Base-by-base conservation (phyloP, 2,329 filamentous ascomycete genomes). In the Penicillium sclerotiorum region DNA sequence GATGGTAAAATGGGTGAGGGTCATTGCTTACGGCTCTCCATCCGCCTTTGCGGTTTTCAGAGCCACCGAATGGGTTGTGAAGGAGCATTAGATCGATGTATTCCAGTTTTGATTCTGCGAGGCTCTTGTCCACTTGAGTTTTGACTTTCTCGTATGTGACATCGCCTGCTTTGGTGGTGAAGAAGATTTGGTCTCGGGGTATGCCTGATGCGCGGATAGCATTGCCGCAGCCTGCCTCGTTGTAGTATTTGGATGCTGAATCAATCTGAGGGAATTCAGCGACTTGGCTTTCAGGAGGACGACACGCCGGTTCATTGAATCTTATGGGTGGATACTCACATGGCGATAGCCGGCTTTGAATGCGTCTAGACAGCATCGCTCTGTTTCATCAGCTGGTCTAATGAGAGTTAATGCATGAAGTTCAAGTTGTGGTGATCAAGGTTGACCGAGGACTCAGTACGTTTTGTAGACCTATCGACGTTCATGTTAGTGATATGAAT, bases 41-140 rank as follows among this genome's bases (percentile, higher is more conserved):
- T 65, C 85, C 88, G 35, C 86, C 83, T 51, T 86, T 65, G 8
- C 88, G 76, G 4, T 82, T 83, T 55, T 79, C 70, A 56, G 76
- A 82, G 1, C 88, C 88, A 4, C 89, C 88, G 57, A 88, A 88
- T 0, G 89, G 89, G 44, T 82, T 86, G 65, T 93, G 89, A 45
- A 92, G 74, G 18, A 93, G 73, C 67, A 91, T 56, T 8, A 93
- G 68, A 62, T 92, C 88, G 49, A 92, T 81, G 66, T 91, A 90
- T 1, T 82, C 87, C 18, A 92, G 69, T 0, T 85, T 85, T 23
- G 81, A 83, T 49, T 79, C 78, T 41, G 83, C 77, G 77, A 6
- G 84, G 87, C 59, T 80, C 71, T 51, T 37, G 56, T 77, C 81
- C 60, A 93, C 89, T 1, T 85, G 83, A 50, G 72, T 74, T 37